phyloP scores from a whole-genome alignment of 1,139 yeast species.

The Pneumocystis carinii region DNA sequence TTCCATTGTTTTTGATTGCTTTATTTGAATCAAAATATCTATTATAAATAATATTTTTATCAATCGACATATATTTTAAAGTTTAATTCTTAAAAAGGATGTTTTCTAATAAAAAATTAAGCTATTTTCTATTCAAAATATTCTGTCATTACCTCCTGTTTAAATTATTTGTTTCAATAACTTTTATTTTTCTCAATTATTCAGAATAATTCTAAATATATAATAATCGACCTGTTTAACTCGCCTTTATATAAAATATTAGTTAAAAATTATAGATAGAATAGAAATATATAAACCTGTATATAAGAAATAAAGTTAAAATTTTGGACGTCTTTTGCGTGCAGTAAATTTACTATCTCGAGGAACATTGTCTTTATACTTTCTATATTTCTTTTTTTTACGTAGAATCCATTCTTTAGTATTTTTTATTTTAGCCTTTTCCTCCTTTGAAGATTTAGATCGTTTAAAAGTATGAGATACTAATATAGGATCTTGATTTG shows the following conservation, averaged over 20 bases:
- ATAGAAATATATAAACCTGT: neutral
- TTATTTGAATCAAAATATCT: no score
- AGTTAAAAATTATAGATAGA: neutral
- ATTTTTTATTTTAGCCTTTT: constrained; percentile 21
- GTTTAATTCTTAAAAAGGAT: no score
- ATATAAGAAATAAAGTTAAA: constrained; percentile 26
- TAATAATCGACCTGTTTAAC: neutral
- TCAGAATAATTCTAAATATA: no score
- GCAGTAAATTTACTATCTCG: constrained; percentile 86
- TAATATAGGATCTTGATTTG: constrained; percentile 22
- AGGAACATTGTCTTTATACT: constrained; percentile 64
- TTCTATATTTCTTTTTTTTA: constrained; percentile 86
- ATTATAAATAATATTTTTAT: no score
- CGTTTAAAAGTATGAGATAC: constrained; percentile 58
- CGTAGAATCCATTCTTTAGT: constrained; percentile 63
- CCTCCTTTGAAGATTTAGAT: constrained; percentile 43
- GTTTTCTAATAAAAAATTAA: no score
- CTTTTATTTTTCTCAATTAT: no score
- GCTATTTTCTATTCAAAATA: no score
- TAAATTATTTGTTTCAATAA: no score
- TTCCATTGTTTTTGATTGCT: no score
- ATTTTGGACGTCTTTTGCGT: constrained; percentile 76
- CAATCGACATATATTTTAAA: no score
- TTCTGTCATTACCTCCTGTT: no score
- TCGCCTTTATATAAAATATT: neutral